Evolutionary conservation across 2,329 filamentous ascomycete species (phyloP), one percentile per base, ranked within the genome.

Genomic region (Metarhizium robertsii): DNA sequence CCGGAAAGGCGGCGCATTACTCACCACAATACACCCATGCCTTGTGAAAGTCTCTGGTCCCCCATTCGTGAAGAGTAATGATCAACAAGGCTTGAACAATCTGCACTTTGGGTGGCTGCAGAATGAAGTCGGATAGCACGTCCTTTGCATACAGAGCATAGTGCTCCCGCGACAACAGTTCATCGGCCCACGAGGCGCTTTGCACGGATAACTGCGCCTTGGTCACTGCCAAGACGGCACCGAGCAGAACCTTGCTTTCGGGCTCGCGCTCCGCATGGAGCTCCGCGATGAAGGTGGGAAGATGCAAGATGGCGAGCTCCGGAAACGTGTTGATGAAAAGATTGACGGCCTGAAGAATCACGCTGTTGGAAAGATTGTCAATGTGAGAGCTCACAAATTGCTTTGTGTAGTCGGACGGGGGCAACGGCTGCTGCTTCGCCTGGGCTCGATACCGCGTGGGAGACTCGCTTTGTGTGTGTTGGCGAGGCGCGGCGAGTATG

Each of bases 11-110:
- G 40, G 20, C 10, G 5, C 6, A 4, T 4, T 13, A 32, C 59
- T 55, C 43, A 66, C 66, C 71, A 40, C 66, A 72, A 42, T 73
- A 69, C 57, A 75, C 70, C 73, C 73, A 76, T 0, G 73, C 73
- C 43, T 69, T 72, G 52, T 75, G 71, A 14, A 72, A 72, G 30
- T 73, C 66, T 7, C 73, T 64, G 0, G 66, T 65, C 0, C 73
- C 73, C 72, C 73, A 76, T 63, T 75, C 73, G 20, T 73, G 68
- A 0, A 74, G 60, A 0, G 70, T 67, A 20, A 75, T 59, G 2
- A 73, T 67, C 0, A 75, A 64, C n/a, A 75, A 59, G 0, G 71
- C 62, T 57, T 75, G 73, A 0, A 73, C 70, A 0, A 69, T 61
- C 32, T 69, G 65, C 3, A 72, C 59, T 18, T 66, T 67, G 5